Evolutionary conservation across 169 alveolate genomes (phyloP).

Genomic region (Plasmodium relictum): DNA sequence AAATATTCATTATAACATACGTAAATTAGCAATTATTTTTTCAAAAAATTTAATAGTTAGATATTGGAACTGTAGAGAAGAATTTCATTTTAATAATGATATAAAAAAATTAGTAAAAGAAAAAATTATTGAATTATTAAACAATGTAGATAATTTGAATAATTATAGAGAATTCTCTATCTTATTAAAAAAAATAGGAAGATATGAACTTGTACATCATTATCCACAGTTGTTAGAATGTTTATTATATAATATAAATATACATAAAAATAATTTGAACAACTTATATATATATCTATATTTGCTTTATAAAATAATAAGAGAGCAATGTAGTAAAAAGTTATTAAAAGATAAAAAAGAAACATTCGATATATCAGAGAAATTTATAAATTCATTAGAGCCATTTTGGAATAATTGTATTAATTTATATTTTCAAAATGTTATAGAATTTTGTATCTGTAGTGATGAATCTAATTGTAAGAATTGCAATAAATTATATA

Average conservation of each 20-base stretch:
- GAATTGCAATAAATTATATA: slow-evolving; percentile 15
- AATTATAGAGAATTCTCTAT: slow-evolving; percentile 35
- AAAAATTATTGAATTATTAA: slow-evolving; percentile 28
- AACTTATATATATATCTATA: slow-evolving; percentile 28
- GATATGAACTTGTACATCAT: slow-evolving; percentile 70
- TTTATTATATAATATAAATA: slow-evolving; percentile 26
- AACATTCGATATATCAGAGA: slow-evolving; percentile 48
- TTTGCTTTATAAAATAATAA: slow-evolving; percentile 47
- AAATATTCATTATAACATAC: slow-evolving; percentile 44
- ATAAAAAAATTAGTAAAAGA: slow-evolving; percentile 31
- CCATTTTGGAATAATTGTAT: slow-evolving; percentile 59
- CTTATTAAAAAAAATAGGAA: slow-evolving; percentile 47
- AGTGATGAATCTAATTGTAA: slow-evolving; percentile 38
- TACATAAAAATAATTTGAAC: slow-evolving; percentile 13
- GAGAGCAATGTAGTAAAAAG: slow-evolving; percentile 70
- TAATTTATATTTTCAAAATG: slow-evolving; percentile 22
- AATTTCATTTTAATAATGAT: slow-evolving; percentile 16
- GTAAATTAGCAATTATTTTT: slow-evolving; percentile 55
- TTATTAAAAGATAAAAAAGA: slow-evolving; percentile 63
- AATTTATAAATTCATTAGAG: slow-evolving; percentile 24
- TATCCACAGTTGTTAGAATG: slow-evolving; percentile 46
- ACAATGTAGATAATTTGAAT: slow-evolving; percentile 2
- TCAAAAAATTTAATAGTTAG: slow-evolving; percentile 41
- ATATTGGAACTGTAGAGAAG: slow-evolving; percentile 44
- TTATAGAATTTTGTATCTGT: slow-evolving; percentile 19